Evolutionary conservation across 352 stramenopile species (phyloP).

Genomic region (Globisporangium parvum): DNA sequence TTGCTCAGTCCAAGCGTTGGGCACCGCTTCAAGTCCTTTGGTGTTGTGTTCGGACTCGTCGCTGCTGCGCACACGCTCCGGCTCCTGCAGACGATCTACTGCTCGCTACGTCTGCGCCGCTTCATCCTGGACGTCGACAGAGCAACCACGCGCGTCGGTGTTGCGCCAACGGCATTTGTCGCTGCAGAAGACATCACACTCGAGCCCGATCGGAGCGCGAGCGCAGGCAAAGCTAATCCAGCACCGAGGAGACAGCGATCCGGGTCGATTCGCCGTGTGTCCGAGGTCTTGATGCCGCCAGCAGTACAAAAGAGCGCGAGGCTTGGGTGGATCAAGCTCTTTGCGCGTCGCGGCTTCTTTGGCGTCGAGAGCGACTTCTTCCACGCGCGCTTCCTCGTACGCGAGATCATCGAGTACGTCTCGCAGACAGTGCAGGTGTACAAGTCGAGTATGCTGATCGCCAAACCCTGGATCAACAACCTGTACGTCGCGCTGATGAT

Average conservation of each 20-base stretch:
- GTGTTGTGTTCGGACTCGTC: slow-evolving; percentile 18
- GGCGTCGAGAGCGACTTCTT: slow-evolving; percentile 31
- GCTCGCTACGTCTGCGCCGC: not conserved
- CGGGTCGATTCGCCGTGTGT: slow-evolving; percentile 2
- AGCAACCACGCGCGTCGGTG: not conserved
- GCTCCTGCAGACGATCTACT: slow-evolving; percentile 9
- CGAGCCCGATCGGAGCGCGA: not conserved
- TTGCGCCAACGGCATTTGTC: not conserved
- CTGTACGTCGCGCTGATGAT: slow-evolving; percentile 29
- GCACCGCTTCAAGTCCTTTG: slow-evolving; percentile 17
- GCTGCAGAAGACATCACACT: not conserved
- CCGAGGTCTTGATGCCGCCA: not conserved
- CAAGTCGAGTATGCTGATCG: slow-evolving; percentile 31
- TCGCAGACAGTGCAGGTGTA: slow-evolving; percentile 40
- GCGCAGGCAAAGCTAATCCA: not conserved
- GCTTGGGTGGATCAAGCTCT: slow-evolving; percentile 9
- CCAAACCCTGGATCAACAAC: slow-evolving; percentile 45
- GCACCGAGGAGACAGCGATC: not conserved
- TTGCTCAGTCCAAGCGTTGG: slow-evolving; percentile 15
- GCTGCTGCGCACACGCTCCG: slow-evolving; percentile 14
- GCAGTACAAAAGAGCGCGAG: not conserved
- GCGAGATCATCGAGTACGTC: slow-evolving; percentile 35
- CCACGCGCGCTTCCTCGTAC: slow-evolving; percentile 19
- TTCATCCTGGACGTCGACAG: slow-evolving; percentile 3
- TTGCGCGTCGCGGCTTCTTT: slow-evolving; percentile 21